Base-by-base conservation (phyloP, 192 early-diverging fungal genomes). In the Phycomyces blakesleeanus region DNA sequence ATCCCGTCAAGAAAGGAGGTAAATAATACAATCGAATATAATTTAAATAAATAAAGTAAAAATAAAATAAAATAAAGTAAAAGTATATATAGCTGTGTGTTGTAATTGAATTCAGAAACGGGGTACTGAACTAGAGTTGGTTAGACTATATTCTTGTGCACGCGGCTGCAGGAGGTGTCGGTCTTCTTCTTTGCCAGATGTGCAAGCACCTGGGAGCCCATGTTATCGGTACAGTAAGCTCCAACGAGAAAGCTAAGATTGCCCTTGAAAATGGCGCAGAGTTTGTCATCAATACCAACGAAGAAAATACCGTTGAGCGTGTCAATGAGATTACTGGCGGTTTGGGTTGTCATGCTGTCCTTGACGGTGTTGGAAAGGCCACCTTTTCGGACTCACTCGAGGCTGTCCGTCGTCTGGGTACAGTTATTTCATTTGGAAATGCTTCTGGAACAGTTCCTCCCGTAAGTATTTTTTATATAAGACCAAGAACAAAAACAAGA, bases 81-180 rank as follows among this genome's bases (percentile, higher is more conserved):
- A 44, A 21, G 22, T 12, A 47, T 27, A 44, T n/a, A 22, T 34
- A 39, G n/a, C 52, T 64, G 15, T n/a, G n/a, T 34, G 29, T 34
- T 1, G 7, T 18, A 38, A 4, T 27, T 25, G 25, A 27, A 18
- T 39, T 7, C 12, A 59, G 57, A 61, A 25, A 50, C 27, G 27
- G 16, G 41, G 5, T 61, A 16, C 40, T 55, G 18, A 42, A 22
- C 2, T 24, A 1, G 6, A 18, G 8, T 50, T 37, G 14, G 16
- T 50, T 57, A 34, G 91, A 96, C 71, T 89, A 78, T 73, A 84
- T 98, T 53, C 74, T 98, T 29, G 81, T 98, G 27, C 89, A 93
- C 59, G 94, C 95, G 3, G 92, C 91, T 3, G 95, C 94, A 15
- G 94, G 95, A 11, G 95, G 94, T 37, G 89, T 90, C 26, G 96